Evolutionary conservation across 805 yeast genomes (phyloP), one percentile per base, ranked within the genome.

Genomic region (Danielozyma ontarioensis): DNA sequence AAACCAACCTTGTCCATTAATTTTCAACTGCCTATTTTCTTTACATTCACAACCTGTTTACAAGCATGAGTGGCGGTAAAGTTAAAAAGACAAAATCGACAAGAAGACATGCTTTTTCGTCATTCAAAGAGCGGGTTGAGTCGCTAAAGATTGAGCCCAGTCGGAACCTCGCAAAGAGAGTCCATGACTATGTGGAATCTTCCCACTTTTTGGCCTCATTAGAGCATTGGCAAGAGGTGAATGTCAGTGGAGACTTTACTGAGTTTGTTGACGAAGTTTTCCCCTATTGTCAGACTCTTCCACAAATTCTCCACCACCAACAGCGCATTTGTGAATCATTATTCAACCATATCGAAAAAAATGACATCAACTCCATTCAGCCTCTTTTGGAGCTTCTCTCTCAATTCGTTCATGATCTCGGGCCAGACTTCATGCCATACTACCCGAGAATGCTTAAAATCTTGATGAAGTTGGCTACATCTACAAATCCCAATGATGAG

Each of bases 341-440:
- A 24, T 51, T 59, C 18, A 42, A 42, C 7, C 70, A 72, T 36
- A 70, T 83, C 25, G 48, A 55, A 13, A 59, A 64, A 24, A 75
- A 79, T 40, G 95, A 93, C 51, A 68, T 70, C 15, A 64, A 81
- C 36, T 77, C 96, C 1, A 60, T 84, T 28, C 93, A 88, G 54
- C 90, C 97, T 3, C 52, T 86, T 18, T 57, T 87, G 32, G 98
- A 93, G 52, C 53, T 64, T 34, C 55, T 88, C 16, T 75, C 95
- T 0, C 95, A 88, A 50, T 82, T 93, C 46, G 80, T 88, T 26
- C 96, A 86, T 47, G 98, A 90, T 62, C 62, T 90, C 41, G 97
- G 96, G 7, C 81, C 90, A 2, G 97, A 90, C 45, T 93, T 89
- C 50, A 72, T 87, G 65, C 75, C 74, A 6, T 87, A 64, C 49